Evolutionary conservation across 352 stramenopile genomes (phyloP), one percentile per base, ranked within the genome.

Genomic region (Globisporangium takayamanum): DNA sequence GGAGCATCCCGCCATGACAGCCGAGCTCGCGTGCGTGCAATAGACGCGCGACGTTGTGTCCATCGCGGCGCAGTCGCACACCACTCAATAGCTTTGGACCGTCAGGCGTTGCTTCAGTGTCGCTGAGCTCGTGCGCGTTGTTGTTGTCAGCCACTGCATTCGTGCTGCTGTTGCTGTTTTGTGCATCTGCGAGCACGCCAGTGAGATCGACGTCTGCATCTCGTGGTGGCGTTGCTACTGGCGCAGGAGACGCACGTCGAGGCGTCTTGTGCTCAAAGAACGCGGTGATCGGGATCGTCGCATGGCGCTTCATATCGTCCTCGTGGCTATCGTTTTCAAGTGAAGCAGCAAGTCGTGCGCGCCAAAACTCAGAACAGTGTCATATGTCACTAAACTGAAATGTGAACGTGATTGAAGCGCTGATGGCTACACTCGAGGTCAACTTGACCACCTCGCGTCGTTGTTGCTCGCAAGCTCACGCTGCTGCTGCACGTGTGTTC

Each of bases 251-350:
- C 47, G 65, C 62, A 16, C 15, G 28, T 10, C 28, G 64, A 18
- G 56, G 42, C 48, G 64, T 58, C 55, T 89, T 89, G 41, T 70
- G 72, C 67, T 84, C 62, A 69, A 89, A 89, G 69, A 89, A 89
- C 51, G 74, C 70, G 18, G 69, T 88, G 72, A 89, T 84, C 48
- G 74, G 72, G 61, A 64, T 46, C 22, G 60, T 63, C 28, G 50
- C 49, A 2, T 55, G 39, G n/a, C 61, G 70, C 67, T 78, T 78
- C 63, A 55, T 72, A 16, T 8, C 39, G 39, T 20, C 11, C 16
- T 33, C 55, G 28, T 44, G 49, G 3, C 18, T 22, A 14, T n/a
- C 14, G 14, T 5, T 11, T 46, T 46, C 33, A 39, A 33, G 28
- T 33, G 28, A 39, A 36, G 30, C 30, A 36, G 30, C 30, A 36